Base-by-base conservation (phyloP, 495 filamentous ascomycete species). In the Oleoguttula mirabilis region DNA sequence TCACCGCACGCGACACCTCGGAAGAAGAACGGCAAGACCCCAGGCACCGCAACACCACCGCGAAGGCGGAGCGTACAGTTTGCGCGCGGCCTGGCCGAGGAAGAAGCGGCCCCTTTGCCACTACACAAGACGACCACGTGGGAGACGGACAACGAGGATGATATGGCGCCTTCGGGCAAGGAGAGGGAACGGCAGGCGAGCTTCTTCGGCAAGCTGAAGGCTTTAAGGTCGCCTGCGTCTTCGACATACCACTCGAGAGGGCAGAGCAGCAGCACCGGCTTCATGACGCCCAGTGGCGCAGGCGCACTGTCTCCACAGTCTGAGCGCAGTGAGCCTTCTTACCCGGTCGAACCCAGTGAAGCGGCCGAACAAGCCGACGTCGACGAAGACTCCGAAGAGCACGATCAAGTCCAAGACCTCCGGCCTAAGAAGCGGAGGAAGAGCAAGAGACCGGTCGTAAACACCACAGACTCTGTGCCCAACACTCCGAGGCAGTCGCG, bases 401-500 rank as follows among this genome's bases (percentile, higher is more conserved):
- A 47, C 22, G 42, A 51, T 1, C 52, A 51, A 35, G 47, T 48
- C n/a, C 41, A 43, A 17, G 24, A 43, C 11, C 35, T 50, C 15
- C 48, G 51, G 19, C 43, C 47, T 2, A 43, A 32, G 20, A 56
- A 43, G 36, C 51, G 52, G 41, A 48, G 57, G 35, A 62, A 61
- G 48, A 58, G 42, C 43, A 43, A 54, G 24, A 50, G 62, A 11
- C 47, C 47, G 21, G 45, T 41, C n/a, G 39, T 55, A n/a, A 46
- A 48, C 15, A 55, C 52, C n/a, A 41, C 47, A 42, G 70, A 72
- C 40, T 80, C 77, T 4, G 72, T 72, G 14, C 77, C 80, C 12
- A 73, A 69, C 14, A 80, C 77, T 1, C 79, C 79, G 0, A 75
- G 70, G 55, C 41, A 31, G 50, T 20, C 16, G 40, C 40, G 44